Evolutionary conservation across 2,329 filamentous ascomycete genomes (phyloP), one percentile per base, ranked within the genome.

Genomic region (Onygena corvina): DNA sequence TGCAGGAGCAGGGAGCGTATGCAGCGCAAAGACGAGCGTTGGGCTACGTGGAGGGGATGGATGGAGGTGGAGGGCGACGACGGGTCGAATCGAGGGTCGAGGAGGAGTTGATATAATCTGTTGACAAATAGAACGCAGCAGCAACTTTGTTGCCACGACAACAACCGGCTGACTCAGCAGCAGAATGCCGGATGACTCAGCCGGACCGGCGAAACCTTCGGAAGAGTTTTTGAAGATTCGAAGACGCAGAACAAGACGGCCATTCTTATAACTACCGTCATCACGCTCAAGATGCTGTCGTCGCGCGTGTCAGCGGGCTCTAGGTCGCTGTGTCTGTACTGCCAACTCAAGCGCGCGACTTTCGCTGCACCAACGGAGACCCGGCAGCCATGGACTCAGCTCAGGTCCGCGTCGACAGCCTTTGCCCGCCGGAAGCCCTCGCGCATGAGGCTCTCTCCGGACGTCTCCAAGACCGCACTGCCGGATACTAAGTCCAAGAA

Each of bases 371-470:
- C 4, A 23, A n/a, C 31, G 6, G 27, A 46, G 18, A 5, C 18
- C 5, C 27, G 30, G 8, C 42, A 46, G 42, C 42, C 42, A 46
- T 33, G 42, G 42, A 46, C 18, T 3, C 42, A 30, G 30, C 30
- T 46, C 30, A 18, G 42, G 1, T 18, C 42, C 18, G 42, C 42
- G 14, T 46, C 42, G 11, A 46, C 40, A 44, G 36, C 38, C 23
- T n/a, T 31, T 4, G 38, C 58, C 38, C 65, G 60, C 33, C 55
- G 64, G 52, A 65, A 59, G 51, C 59, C 60, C 27, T 57, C 66
- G 27, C 65, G 67, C 20, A 67, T 67, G 65, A 56, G 62, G 8
- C 57, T 67, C 6, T 67, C 66, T 20, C 57, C 59, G n/a, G 58
- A 63, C 50, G 71, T 72, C 49, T 62, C 61, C 6, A 63, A 64